phyloP scores from a whole-genome alignment of 2,329 filamentous ascomycete genomes.

The Epichloe coenophiala region DNA sequence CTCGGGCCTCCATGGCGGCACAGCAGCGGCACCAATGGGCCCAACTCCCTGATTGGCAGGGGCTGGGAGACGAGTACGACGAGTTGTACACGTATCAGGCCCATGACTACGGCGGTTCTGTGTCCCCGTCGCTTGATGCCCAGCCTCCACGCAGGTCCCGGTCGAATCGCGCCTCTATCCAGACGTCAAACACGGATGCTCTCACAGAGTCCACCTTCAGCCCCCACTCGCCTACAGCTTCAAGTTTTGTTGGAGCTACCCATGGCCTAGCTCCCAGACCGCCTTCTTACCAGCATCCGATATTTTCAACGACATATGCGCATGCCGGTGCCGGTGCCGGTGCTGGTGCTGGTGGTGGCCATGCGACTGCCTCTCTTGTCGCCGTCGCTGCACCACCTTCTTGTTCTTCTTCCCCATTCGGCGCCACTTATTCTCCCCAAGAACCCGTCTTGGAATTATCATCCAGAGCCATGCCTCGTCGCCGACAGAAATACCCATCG shows the following conservation, averaged over 20 bases:
- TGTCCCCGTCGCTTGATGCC: conserved; percentile 15
- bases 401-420: neutral
- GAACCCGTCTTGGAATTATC: conserved; percentile 24
- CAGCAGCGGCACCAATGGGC: conserved; percentile 38
- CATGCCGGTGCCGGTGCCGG: conserved; percentile 3
- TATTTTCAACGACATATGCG: conserved; percentile 11
- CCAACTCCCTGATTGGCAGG: conserved; percentile 33
- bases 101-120: conserved; percentile 1
- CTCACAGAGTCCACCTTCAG: conserved; percentile 45
- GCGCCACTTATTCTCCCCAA: conserved; percentile 7
- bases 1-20: conserved; percentile 2
- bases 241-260: conserved; percentile 32
- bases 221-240: conserved; percentile 39
- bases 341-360: neutral
- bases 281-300: conserved; percentile 37
- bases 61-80: conserved; percentile 5
- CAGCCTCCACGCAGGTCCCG: conserved; percentile 30
- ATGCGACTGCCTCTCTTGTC: no score
- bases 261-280: conserved; percentile 45
- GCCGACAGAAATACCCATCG: conserved; percentile 5
- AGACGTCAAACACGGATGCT: conserved; percentile 41
- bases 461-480: conserved; percentile 5
- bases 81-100: conserved; percentile 3
- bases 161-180: conserved; percentile 38
- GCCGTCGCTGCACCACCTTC: no score